A percentile compares a stretch with the other conserved stretches of the same genome.
Evolutionary conservation across 163 green algal species (phyloP).

Genomic region (Chlorella variabilis): DNA sequence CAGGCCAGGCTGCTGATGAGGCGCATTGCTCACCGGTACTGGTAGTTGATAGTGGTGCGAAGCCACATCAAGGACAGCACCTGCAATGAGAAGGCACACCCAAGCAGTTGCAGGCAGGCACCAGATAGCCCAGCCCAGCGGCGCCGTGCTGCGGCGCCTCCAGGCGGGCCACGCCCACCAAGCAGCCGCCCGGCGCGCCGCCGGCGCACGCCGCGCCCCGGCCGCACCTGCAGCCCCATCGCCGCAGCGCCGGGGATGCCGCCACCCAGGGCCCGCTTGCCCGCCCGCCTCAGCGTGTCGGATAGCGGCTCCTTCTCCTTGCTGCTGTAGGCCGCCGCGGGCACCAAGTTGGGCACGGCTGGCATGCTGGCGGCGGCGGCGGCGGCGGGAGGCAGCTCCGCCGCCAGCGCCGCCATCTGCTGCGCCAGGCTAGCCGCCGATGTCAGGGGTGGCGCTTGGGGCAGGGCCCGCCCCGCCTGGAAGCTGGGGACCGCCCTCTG

Average conservation of each 20-base stretch:
- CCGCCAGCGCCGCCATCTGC: background rate
- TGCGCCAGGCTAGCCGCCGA: background rate
- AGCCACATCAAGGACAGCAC: slow-evolving; percentile 91
- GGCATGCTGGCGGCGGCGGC: background rate
- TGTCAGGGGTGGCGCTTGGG: background rate
- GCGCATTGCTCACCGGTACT: slow-evolving; percentile 58
- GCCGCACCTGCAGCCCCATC: slow-evolving; percentile 60
- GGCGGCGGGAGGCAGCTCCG: background rate
- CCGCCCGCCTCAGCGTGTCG: slow-evolving; percentile 54
- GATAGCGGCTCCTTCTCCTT: slow-evolving; percentile 39
- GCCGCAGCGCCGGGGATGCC: slow-evolving; percentile 69
- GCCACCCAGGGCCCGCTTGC: slow-evolving; percentile 61
- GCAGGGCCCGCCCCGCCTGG: no score
- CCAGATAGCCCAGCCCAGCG: no score
- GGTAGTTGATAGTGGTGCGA: slow-evolving; percentile 92
- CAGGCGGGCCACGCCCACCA: no score
- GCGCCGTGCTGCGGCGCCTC: no score
- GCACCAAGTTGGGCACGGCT: slow-evolving; percentile 12
- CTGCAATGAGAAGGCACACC: no score
- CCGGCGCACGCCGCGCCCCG: no score
- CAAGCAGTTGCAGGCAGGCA: no score
- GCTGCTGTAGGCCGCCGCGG: slow-evolving; percentile 7
- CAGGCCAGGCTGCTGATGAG: no score
- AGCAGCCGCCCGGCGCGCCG: background rate
- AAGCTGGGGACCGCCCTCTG: no score